Conservation (phyloP, 768 basidiomycete species). For the Ramaria sp. region DNA sequence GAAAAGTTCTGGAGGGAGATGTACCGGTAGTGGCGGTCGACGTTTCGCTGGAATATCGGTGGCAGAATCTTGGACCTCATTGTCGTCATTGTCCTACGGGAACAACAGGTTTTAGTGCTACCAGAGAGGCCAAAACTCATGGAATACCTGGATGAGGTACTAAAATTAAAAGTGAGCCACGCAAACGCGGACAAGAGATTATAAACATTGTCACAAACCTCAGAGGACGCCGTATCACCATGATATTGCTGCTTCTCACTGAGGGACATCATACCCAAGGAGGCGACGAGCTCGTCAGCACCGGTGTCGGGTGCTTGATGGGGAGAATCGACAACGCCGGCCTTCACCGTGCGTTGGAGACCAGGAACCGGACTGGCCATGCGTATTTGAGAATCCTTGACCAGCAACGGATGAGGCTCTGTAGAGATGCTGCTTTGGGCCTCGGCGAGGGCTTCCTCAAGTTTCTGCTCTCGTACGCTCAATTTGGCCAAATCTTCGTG, state of each 20-base stretch:
- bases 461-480: neutral
- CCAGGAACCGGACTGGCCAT: constrained; percentile 7
- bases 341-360: neutral
- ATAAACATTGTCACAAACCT: neutral
- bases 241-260: constrained; percentile 4
- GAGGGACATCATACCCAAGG: constrained; percentile 1
- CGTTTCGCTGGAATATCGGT: constrained; percentile 2
- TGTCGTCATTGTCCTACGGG: neutral
- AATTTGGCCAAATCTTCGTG: constrained; percentile 6
- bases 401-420: constrained; percentile 4
- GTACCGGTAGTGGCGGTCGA: neutral
- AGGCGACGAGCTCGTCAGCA: constrained; percentile 2
- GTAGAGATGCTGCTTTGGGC: constrained; percentile 3
- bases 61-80: neutral
- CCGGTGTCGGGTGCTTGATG: neutral
- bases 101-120: neutral
- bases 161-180: neutral
- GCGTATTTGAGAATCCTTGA: constrained; percentile 7
- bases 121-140: neutral
- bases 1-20: constrained; percentile 1
- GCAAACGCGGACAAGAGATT: neutral
- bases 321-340: neutral
- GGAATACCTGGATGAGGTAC: constrained; percentile 2
- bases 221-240: constrained; percentile 7
- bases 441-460: constrained; percentile 5